Base-by-base conservation (phyloP, 768 basidiomycete species). In the Suillus cothurnatus region DNA sequence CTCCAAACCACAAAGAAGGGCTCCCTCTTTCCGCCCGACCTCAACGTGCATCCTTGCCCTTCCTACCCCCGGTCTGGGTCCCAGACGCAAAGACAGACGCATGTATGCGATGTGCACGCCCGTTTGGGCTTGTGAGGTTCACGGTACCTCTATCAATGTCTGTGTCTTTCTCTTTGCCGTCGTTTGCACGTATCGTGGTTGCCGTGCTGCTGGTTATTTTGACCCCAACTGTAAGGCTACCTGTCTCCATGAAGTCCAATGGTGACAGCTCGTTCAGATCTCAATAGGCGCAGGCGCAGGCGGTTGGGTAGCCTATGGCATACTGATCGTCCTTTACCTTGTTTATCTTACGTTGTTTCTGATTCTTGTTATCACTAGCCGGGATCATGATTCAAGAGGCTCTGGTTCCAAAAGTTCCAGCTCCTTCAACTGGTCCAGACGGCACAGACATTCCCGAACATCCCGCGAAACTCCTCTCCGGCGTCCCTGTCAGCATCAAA, bases 21-120 rank as follows among this genome's bases (percentile, higher is more conserved):
- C 34, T 36, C 6, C 39, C 6, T 21, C 9, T 19, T 1, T 59
- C 45, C 4, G n/a, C 58, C n/a, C 69, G 66, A 21, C 64, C 55
- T n/a, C 73, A 69, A 55, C 75, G 75, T 21, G 76, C 75, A 36
- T 66, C 68, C 23, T 36, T 76, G 49, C 73, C 92, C 75, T 97
- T 94, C 80, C 87, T 94, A 1, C 95, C 95, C 6, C 91, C 95
- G 0, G 86, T 97, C 31, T 97, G 95, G 95, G 89, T 96, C 36
- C 94, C 95, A 0, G 94, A 97, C 72, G 85, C 87, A 65, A 92
- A 85, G 74, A 89, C 92, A n/a, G 85, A 86, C 62, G 81, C 83
- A 26, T 97, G 95, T 73, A 95, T 94, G 94, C 82, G 91, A 11
- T 97, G 95, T 71, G 87, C 87, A 6, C 79, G 85, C 49, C 73